phyloP scores from a whole-genome alignment of 1,284 basidiomycete species.

The Apiotrichum sp. region DNA sequence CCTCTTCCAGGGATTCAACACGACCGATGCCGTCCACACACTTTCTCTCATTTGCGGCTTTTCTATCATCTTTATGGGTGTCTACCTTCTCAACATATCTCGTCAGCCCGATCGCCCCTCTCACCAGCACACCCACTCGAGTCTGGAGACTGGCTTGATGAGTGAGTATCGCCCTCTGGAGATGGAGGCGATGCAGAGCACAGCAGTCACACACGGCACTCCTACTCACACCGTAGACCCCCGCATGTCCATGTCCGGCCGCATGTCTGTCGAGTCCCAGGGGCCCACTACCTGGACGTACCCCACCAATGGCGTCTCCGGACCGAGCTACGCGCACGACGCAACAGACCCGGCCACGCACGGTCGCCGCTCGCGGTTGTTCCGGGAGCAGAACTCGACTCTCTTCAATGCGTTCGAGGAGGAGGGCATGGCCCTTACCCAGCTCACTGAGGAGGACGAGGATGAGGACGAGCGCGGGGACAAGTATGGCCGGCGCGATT shows the following conservation, averaged over 20 bases:
- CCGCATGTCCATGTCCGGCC: slow-evolving; percentile 47
- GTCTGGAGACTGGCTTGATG: slow-evolving; percentile 68
- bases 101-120: slow-evolving; percentile 55
- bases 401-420: slow-evolving; percentile 45
- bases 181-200: background rate
- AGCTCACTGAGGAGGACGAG: slow-evolving; percentile 44
- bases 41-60: slow-evolving; percentile 81
- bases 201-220: background rate
- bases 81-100: slow-evolving; percentile 81
- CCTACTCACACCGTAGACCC: slow-evolving; percentile 33
- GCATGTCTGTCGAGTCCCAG: slow-evolving; percentile 41
- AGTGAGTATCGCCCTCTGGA: slow-evolving; percentile 50
- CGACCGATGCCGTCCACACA: slow-evolving; percentile 70
- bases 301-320: slow-evolving; percentile 26
- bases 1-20: slow-evolving; percentile 96
- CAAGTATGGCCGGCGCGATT: background rate
- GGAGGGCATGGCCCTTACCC: slow-evolving; percentile 41
- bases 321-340: slow-evolving; percentile 37
- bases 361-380: slow-evolving; percentile 54
- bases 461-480: slow-evolving; percentile 21
- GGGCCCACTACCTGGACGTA: slow-evolving; percentile 38
- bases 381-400: slow-evolving; percentile 54
- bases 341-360: slow-evolving; percentile 37
- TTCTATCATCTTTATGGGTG: slow-evolving; percentile 83
- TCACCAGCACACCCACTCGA: slow-evolving; percentile 37